Percentiles rank a stretch among this genome's conserved stretches.
phyloP scores from a whole-genome alignment of 257 asterid species.

The Leptodermis oblonga region DNA sequence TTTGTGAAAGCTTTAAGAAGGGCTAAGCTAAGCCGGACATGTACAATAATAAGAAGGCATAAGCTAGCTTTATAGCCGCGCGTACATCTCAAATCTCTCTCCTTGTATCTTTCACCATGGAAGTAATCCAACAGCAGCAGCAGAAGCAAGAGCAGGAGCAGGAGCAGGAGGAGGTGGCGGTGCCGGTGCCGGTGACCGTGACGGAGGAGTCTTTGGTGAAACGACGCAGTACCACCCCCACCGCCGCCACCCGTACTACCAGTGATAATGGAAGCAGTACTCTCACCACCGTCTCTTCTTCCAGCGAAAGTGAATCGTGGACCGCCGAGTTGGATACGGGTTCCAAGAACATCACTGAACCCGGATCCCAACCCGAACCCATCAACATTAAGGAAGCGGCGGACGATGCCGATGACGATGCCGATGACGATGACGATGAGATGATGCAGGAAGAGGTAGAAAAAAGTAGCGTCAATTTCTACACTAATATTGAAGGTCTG shows the following conservation, averaged over 20 bases:
- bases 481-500: too few species aligned
- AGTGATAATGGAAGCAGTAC: neutral
- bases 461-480: too few species aligned
- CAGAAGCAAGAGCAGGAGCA: too few species aligned
- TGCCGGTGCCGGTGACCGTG: neutral
- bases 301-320: neutral
- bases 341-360: neutral
- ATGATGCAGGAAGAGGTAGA: neutral
- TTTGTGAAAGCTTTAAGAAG: too few species aligned
- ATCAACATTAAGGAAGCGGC: too few species aligned
- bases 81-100: too few species aligned
- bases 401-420: neutral
- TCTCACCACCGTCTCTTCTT: conserved; percentile 1
- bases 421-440: neutral
- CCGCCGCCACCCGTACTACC: neutral
- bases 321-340: neutral
- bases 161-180: neutral
- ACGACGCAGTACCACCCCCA: conserved; percentile 4
- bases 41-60: too few species aligned
- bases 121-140: neutral
- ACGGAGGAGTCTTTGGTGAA: neutral
- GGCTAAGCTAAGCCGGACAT: too few species aligned
- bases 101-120: too few species aligned
- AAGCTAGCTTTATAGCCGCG: too few species aligned
- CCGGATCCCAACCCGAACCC: too few species aligned